Percentiles rank a stretch among this genome's conserved stretches.
Conservation (phyloP, 805 yeast species). For the Lipomyces yamanashiensis region DNA sequence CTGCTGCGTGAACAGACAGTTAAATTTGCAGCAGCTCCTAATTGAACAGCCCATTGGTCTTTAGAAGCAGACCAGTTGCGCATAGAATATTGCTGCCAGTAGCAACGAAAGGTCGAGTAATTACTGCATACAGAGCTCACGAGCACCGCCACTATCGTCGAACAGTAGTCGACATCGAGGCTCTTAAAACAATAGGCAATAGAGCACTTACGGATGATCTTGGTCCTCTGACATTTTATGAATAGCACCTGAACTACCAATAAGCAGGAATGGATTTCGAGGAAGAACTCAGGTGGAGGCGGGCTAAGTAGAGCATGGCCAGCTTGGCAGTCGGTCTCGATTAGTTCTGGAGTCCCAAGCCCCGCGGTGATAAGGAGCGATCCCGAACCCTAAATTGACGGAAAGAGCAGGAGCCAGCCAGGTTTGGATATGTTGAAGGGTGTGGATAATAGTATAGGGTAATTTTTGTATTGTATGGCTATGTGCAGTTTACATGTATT, state of each 20-base stretch:
- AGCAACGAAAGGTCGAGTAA: not conserved
- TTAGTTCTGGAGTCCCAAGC: too few species aligned
- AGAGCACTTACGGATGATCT: conserved; percentile 14
- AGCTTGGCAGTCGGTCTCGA: too few species aligned
- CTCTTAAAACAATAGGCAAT: not conserved
- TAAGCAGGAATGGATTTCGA: not conserved
- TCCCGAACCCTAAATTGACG: too few species aligned
- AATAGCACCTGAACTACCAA: not conserved
- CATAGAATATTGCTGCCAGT: not conserved
- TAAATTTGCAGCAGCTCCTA: not conserved
- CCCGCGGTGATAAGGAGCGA: too few species aligned
- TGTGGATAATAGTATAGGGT: too few species aligned
- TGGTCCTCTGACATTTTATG: conserved; percentile 7
- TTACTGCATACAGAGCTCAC: not conserved
- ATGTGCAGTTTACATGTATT: too few species aligned
- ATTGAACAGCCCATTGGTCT: not conserved
- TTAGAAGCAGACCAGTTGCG: not conserved
- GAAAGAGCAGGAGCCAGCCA: too few species aligned
- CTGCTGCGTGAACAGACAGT: not conserved
- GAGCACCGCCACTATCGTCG: too few species aligned
- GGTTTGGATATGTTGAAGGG: too few species aligned
- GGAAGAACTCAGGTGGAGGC: not conserved
- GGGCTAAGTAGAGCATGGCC: not conserved
- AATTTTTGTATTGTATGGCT: too few species aligned
- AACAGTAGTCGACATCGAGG: too few species aligned